A percentile compares a stretch with the other conserved stretches of the same genome.
phyloP scores from a whole-genome alignment of 176 grass and related monocot genomes.

The Oryza punctata region DNA sequence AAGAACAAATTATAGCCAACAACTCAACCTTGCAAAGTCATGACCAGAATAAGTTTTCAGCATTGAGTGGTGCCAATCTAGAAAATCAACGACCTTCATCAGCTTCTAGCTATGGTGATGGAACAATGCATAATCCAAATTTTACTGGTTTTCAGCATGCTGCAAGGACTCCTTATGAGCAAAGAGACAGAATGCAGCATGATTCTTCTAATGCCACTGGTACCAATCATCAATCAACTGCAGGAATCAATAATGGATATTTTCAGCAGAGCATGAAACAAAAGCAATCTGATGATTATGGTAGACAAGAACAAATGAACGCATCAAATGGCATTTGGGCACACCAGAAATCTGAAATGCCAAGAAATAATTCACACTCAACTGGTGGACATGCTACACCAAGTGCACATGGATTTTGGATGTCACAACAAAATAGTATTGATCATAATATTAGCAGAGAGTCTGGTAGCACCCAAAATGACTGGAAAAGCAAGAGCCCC shows the following conservation, averaged over 20 bases:
- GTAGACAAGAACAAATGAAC: slow-evolving; percentile 54
- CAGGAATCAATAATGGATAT: slow-evolving; percentile 55
- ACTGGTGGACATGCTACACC: slow-evolving; percentile 44
- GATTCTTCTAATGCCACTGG: slow-evolving; percentile 42
- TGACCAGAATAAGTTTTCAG: slow-evolving; percentile 42
- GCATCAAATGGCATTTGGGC: slow-evolving; percentile 58
- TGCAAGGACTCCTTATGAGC: slow-evolving; percentile 44
- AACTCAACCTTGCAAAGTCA: slow-evolving; percentile 40
- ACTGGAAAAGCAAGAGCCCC: slow-evolving; percentile 58
- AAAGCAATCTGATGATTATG: slow-evolving; percentile 61
- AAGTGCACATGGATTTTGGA: slow-evolving; percentile 64
- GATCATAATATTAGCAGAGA: slow-evolving; percentile 60
- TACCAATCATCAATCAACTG: slow-evolving; percentile 48
- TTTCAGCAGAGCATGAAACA: slow-evolving; percentile 55
- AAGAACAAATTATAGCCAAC: slow-evolving; percentile 46
- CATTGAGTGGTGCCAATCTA: slow-evolving; percentile 43
- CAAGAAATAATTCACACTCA: slow-evolving; percentile 47
- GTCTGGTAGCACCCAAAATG: slow-evolving; percentile 65
- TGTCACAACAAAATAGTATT: slow-evolving; percentile 57
- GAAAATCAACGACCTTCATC: slow-evolving; percentile 43
- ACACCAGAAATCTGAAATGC: slow-evolving; percentile 58
- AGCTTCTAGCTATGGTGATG: slow-evolving; percentile 42
- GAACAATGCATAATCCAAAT: slow-evolving; percentile 55
- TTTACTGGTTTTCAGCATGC: slow-evolving; percentile 65
- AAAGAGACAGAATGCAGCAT: slow-evolving; percentile 44